A percentile compares a stretch with the other conserved stretches of the same genome.
phyloP scores from a whole-genome alignment of 805 yeast genomes.

The Schwanniomyces pseudopolymorphus region DNA sequence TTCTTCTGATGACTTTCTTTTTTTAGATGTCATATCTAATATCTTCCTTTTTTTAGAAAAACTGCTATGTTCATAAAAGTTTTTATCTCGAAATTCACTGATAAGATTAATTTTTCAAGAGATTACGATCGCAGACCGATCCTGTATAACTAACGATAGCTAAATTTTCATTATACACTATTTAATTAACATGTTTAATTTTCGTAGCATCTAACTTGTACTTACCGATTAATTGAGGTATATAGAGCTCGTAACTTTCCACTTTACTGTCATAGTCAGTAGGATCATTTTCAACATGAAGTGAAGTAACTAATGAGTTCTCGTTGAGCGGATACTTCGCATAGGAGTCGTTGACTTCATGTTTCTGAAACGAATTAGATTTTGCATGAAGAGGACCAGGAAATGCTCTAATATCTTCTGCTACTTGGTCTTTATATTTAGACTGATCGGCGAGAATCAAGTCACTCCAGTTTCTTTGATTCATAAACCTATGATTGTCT shows the following conservation, averaged over 20 bases:
- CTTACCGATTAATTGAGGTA: slow-evolving; percentile 56
- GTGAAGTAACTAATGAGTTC: slow-evolving; percentile 62
- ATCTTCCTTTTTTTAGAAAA: neutral
- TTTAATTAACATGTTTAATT: slow-evolving; percentile 30
- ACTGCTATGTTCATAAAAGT: neutral
- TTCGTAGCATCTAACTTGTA: slow-evolving; percentile 27
- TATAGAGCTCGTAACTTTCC: slow-evolving; percentile 62
- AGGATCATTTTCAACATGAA: slow-evolving; percentile 71
- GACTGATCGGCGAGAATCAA: slow-evolving; percentile 52
- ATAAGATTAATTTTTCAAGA: neutral
- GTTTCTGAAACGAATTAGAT: slow-evolving; percentile 9
- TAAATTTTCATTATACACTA: neutral
- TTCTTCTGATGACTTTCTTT: slow-evolving; percentile 6
- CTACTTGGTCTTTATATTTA: slow-evolving; percentile 17
- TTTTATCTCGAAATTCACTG: neutral
- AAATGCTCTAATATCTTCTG: slow-evolving; percentile 23
- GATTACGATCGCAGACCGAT: neutral
- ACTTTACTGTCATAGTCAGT: slow-evolving; percentile 50
- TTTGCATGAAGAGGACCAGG: slow-evolving; percentile 41
- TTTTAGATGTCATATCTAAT: slow-evolving; percentile 6
- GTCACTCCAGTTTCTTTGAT: slow-evolving; percentile 73
- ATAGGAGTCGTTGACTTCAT: slow-evolving; percentile 26
- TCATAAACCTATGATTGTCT: slow-evolving; percentile 53
- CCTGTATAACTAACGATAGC: neutral
- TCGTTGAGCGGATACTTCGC: slow-evolving; percentile 54